These are phyloP conservation scores for Aquanectria penicillioides DNA, from an alignment of 2,329 filamentous ascomycete genomes.

Conservation along the genomic window DNA sequence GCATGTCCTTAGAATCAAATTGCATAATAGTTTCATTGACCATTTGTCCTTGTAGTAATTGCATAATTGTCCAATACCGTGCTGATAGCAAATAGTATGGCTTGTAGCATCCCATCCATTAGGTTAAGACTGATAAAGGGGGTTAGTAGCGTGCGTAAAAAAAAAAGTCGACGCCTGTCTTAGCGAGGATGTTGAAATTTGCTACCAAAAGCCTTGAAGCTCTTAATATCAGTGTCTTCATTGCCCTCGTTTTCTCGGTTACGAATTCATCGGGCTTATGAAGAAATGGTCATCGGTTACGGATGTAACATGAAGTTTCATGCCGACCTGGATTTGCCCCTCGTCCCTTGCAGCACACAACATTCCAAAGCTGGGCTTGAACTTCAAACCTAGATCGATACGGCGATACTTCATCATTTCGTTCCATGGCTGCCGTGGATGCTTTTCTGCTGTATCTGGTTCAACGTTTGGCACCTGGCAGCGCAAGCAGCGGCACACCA, in stretches of 20 bases:
- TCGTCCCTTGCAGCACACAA: conserved; percentile 67
- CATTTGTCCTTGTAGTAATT: too few species aligned
- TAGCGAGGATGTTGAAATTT: too few species aligned
- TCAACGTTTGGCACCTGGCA: conserved; percentile 74
- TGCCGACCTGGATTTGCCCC: conserved; percentile 65
- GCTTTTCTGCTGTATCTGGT: conserved; percentile 67
- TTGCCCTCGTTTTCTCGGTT: not conserved
- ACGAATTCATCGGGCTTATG: conserved; percentile 41
- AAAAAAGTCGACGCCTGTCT: too few species aligned
- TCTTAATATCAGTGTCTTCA: not conserved
- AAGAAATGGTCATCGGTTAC: conserved; percentile 63
- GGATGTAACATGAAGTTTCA: conserved; percentile 65
- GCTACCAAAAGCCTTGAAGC: too few species aligned
- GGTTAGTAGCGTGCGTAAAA: too few species aligned
- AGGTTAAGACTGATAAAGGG: too few species aligned
- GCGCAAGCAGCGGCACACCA: conserved; percentile 67
- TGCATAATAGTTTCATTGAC: too few species aligned
- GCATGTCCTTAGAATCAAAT: too few species aligned
- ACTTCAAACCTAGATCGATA: conserved; percentile 69
- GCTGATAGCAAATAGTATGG: too few species aligned
- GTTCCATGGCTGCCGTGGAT: conserved; percentile 70
- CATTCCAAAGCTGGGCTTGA: conserved; percentile 76
- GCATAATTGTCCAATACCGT: too few species aligned
- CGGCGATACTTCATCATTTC: conserved; percentile 68
- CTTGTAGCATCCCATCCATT: too few species aligned